phyloP scores from a whole-genome alignment of 2,329 filamentous ascomycete species.

The Nannizziopsis arthrosporioides region DNA sequence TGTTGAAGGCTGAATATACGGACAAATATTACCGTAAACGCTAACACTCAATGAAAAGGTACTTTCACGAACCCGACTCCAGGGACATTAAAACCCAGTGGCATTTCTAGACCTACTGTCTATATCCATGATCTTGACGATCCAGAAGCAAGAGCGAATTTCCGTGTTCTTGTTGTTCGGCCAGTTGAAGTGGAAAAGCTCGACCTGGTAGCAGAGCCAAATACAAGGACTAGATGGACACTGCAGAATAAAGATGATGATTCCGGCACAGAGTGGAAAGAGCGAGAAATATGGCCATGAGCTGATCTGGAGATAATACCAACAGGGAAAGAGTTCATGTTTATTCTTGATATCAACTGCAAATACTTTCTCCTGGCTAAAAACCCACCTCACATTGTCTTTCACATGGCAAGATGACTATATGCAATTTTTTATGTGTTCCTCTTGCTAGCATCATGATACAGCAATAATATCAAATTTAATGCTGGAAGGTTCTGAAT shows the following conservation, averaged over 20 bases:
- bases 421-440: too few relatives aligned
- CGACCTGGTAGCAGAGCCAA: constrained; percentile 54
- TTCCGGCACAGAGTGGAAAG: constrained; percentile 47
- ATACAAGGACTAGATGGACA: constrained; percentile 56
- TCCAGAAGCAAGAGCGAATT: constrained; percentile 56
- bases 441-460: too few relatives aligned
- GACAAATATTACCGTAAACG: too few relatives aligned
- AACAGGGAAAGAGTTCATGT: not conserved
- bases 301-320: too few relatives aligned
- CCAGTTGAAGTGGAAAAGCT: constrained; percentile 66
- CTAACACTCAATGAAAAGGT: constrained; percentile 30
- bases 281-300: constrained; percentile 56
- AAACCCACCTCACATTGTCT: too few relatives aligned
- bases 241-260: constrained; percentile 38
- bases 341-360: not conserved
- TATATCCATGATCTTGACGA: constrained; percentile 58
- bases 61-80: constrained; percentile 62
- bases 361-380: too few relatives aligned
- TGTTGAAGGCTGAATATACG: not conserved
- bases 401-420: too few relatives aligned
- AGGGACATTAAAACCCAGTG: constrained; percentile 43
- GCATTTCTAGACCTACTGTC: constrained; percentile 34
- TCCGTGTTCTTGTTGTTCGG: constrained; percentile 76
- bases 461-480: not conserved
- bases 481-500: not conserved